These are phyloP conservation scores for Mycena venus DNA, from an alignment of 768 basidiomycete species.

Conservation along the genomic window DNA sequence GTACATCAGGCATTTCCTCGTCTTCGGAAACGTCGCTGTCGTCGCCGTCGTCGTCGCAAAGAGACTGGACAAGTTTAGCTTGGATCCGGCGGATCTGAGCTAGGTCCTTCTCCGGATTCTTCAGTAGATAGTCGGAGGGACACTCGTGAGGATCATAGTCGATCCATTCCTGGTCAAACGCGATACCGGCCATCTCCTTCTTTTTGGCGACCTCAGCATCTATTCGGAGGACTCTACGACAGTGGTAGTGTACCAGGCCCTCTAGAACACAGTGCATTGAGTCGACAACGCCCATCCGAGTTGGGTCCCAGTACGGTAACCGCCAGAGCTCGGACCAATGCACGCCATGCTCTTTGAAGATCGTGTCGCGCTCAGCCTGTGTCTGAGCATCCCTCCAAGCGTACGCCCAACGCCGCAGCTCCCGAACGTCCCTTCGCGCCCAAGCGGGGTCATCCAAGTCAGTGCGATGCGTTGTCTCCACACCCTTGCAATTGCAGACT, in stretches of 20 bases:
- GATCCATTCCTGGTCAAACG: conserved; percentile 27
- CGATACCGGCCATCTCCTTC: conserved; percentile 5
- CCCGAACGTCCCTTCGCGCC: conserved; percentile 22
- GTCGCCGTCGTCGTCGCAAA: background rate
- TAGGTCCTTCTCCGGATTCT: conserved; percentile 15
- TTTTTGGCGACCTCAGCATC: conserved; percentile 26
- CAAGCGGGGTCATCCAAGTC: conserved; percentile 29
- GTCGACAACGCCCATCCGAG: conserved; percentile 42
- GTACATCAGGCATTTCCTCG: conserved; percentile 23
- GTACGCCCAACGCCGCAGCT: conserved; percentile 28
- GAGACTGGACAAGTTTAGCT: conserved; percentile 21
- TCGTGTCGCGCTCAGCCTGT: conserved; percentile 24
- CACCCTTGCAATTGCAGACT: conserved; percentile 39
- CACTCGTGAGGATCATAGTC: conserved; percentile 24
- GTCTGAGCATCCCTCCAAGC: conserved; percentile 22
- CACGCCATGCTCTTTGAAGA: conserved; percentile 36
- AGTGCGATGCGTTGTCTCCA: conserved; percentile 20
- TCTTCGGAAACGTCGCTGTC: conserved; percentile 2
- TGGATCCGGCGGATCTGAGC: conserved; percentile 12
- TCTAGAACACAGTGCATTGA: conserved; percentile 48
- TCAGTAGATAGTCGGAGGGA: conserved; percentile 14
- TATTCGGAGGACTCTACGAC: conserved; percentile 32
- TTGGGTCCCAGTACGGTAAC: conserved; percentile 46
- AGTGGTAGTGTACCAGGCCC: conserved; percentile 36
- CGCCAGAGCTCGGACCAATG: conserved; percentile 43